Base-by-base conservation (phyloP, 2,329 filamentous ascomycete species). In the Fusarium sp. region DNA sequence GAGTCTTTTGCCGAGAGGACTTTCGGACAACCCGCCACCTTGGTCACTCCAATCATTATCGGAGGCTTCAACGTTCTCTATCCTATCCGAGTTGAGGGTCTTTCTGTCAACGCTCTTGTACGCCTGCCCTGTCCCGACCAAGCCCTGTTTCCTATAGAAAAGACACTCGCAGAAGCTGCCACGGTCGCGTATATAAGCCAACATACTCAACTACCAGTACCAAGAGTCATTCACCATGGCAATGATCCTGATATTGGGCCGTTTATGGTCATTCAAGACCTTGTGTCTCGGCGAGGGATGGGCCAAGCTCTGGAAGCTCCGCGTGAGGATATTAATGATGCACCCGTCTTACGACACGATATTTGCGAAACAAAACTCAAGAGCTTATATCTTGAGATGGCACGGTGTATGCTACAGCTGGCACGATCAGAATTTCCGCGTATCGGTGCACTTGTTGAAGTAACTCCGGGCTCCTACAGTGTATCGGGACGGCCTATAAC, bases 371-470 rank as follows among this genome's bases (percentile, higher is more conserved):
- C 52, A 6, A 70, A 63, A 17, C 71, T 80, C 0, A 60, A 71
- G 51, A 41, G 35, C 1, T 46, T 77, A 1, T 81, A 79, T 44
- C 32, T 54, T 3, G 63, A 79, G 51, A 68, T 81, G 48, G 78
- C 78, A 8, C 68, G 68, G 14, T 76, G 78, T 43, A 10, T 81
- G 19, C 67, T 82, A 3, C 72, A 80, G 53, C 70, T 82, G 3
- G 73, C 69, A 6, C 65, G 36, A 10, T 60, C 66, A 19, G 2
- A 73, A 62, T 76, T 81, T 39, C 37, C 70, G 19, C 64, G 66
- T 15, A 80, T 82, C 14, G 79, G 78, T 10, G 74, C 72, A 21
- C 65, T 81, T 0, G 44, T 57, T 23, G 63, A 77, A 50, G 44
- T 58, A 2, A 61, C 62, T 3, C 51, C 69, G 6, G 66, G 69